Conservation (phyloP, 768 basidiomycete genomes). For the Cystofilobasidium capitatum region DNA sequence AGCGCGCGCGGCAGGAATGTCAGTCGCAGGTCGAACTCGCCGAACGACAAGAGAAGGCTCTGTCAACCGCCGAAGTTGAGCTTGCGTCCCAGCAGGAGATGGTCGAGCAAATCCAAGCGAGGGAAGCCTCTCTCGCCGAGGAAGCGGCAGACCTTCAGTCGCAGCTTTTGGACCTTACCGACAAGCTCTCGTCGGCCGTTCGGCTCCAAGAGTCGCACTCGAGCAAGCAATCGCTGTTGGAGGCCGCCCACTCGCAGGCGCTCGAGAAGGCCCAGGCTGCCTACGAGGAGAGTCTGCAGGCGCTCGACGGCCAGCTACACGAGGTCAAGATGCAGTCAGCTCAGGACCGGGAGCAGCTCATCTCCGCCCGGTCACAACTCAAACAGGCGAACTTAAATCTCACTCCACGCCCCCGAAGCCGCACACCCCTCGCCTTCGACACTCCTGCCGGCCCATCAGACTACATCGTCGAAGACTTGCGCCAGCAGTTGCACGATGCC, state of each 20-base stretch:
- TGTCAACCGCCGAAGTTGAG: not conserved
- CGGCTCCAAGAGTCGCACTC: constrained; percentile 3
- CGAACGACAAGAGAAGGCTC: not conserved
- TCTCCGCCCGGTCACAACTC: not conserved
- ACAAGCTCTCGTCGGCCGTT: constrained; percentile 3
- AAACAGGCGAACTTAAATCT: not conserved
- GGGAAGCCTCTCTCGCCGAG: not conserved
- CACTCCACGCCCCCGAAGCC: not conserved
- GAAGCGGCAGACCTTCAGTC: not conserved
- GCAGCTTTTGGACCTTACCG: not conserved
- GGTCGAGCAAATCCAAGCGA: not conserved
- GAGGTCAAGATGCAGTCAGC: not conserved
- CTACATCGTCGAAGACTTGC: constrained; percentile 41
- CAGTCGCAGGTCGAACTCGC: not conserved
- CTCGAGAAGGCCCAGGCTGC: not conserved
- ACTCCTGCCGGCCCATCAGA: constrained; percentile 19
- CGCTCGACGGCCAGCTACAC: constrained; percentile 8
- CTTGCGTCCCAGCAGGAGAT: not conserved
- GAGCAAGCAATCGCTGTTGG: not conserved
- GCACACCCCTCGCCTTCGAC: not conserved
- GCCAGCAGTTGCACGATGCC: constrained; percentile 66
- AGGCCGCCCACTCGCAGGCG: constrained; percentile 7
- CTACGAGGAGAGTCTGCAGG: not conserved
- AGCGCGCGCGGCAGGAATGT: not conserved
- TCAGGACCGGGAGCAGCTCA: not conserved